Evolutionary conservation across 345 rosid species (phyloP).

Genomic region (Brassica napus): Da-Ae NC_063435.1:14113001-14113500

Average conservation of each 20-base stretch:
- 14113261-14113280: slow-evolving; percentile 32
- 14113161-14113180: background rate
- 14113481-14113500: too few species aligned
- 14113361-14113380: slow-evolving; percentile 22
- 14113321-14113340: slow-evolving; percentile 13
- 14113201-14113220: background rate
- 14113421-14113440: slow-evolving; percentile 1
- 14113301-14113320: slow-evolving; percentile 27
- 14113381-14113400: slow-evolving; percentile 6
- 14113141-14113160: background rate
- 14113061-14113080: slow-evolving; percentile 29
- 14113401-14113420: background rate
- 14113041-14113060: slow-evolving; percentile 28
- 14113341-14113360: background rate
- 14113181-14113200: background rate
- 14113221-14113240: slow-evolving; percentile 32
- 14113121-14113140: background rate
- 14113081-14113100: slow-evolving; percentile 27
- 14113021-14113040: slow-evolving; percentile 28
- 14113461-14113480: background rate
- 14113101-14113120: slow-evolving; percentile 15
- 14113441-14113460: background rate
- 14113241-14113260: slow-evolving; percentile 15
- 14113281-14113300: slow-evolving; percentile 36
- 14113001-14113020: slow-evolving; percentile 33